Conservation (phyloP, 2,329 filamentous ascomycete genomes). For the Nemania diffusa region DNA sequence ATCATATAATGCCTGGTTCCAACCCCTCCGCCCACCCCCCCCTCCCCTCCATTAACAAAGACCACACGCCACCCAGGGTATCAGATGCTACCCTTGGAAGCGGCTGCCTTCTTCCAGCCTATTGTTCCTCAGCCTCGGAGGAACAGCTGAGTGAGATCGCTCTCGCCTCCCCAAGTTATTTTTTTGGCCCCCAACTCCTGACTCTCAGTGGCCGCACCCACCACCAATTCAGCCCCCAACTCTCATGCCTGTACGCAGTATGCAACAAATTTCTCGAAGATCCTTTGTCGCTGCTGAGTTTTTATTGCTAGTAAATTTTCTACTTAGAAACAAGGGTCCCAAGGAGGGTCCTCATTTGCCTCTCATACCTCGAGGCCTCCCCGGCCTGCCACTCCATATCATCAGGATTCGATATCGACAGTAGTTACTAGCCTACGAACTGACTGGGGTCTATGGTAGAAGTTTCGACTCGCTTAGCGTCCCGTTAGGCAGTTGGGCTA, state of each 20-base stretch:
- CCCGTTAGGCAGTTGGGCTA: not conserved
- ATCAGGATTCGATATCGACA: not conserved
- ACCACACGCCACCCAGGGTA: not conserved
- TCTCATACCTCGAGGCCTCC: conserved; percentile 22
- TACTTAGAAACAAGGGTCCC: not conserved
- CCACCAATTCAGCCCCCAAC: conserved; percentile 23
- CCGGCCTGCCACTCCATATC: not conserved
- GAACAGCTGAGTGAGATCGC: conserved; percentile 10
- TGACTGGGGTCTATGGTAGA: no score
- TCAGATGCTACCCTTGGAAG: not conserved
- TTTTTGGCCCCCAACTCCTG: conserved; percentile 19
- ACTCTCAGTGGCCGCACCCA: not conserved
- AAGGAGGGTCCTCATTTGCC: not conserved
- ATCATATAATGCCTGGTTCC: not conserved
- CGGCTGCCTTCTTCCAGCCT: not conserved
- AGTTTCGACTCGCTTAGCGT: not conserved
- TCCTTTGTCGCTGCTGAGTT: not conserved
- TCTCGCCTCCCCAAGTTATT: not conserved
- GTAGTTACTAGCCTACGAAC: not conserved
- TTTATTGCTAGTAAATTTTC: not conserved
- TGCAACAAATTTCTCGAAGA: not conserved
- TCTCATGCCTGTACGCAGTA: not conserved
- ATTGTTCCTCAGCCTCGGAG: conserved; percentile 12
- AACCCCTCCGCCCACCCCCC: not conserved
- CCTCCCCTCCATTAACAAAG: not conserved